phyloP scores from a whole-genome alignment of 164 flowering plant genomes.

The Protea cynaroides region DNA sequence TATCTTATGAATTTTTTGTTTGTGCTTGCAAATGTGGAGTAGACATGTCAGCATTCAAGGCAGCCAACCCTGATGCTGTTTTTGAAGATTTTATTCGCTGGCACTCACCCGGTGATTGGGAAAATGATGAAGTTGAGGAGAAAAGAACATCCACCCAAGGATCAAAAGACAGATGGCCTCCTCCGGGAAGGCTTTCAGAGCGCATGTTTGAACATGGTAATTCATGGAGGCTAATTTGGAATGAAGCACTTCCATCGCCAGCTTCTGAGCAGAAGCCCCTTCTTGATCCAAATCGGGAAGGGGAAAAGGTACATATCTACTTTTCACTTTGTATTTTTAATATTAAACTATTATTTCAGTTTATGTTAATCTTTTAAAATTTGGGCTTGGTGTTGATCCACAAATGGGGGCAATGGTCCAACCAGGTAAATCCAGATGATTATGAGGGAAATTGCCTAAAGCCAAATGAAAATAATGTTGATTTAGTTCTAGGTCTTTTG shows the following conservation, averaged over 20 bases:
- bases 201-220: conserved; percentile 84
- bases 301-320: conserved; percentile 66
- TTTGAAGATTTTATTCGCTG: conserved; percentile 98
- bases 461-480: too few species aligned
- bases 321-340: too few species aligned
- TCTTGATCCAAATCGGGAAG: conserved; percentile 84
- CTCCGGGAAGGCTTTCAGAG: conserved; percentile 79
- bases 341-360: too few species aligned
- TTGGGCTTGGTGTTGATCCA: too few species aligned
- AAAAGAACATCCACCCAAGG: conserved; percentile 8
- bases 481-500: too few species aligned
- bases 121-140: conserved; percentile 24
- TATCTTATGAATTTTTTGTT: too few species aligned
- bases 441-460: too few species aligned
- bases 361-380: too few species aligned
- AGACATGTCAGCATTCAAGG: conserved; percentile 99
- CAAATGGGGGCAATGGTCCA: too few species aligned
- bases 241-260: conserved; percentile 63
- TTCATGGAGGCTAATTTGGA: conserved; percentile 87
- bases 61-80: conserved; percentile 87
- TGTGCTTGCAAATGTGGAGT: conserved; percentile 19
- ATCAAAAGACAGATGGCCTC: conserved; percentile 61
- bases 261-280: conserved; percentile 90
- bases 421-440: too few species aligned
- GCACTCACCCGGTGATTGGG: conserved; percentile 99